Evolutionary conservation across 495 filamentous ascomycete species (phyloP).

Genomic region (Tuber umbilicatum): DNA sequence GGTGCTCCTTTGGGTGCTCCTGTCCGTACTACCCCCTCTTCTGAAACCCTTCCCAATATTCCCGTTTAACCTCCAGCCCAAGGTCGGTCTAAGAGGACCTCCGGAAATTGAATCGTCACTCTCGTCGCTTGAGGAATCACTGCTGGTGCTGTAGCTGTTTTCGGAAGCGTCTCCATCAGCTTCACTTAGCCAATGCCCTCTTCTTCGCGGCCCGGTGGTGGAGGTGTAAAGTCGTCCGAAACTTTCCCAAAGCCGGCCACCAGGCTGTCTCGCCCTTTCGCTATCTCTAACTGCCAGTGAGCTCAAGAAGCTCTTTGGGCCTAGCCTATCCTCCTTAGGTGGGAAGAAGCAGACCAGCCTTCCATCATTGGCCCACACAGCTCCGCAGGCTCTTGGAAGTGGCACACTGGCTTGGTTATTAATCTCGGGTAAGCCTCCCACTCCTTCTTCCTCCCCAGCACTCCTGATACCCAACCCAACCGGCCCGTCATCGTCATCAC

Average conservation of each 20-base stretch:
- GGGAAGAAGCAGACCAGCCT: slow-evolving; percentile 81
- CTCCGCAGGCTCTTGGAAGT: slow-evolving; percentile 65
- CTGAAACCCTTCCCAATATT: slow-evolving; percentile 26
- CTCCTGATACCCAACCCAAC: slow-evolving; percentile 46
- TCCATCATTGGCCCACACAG: slow-evolving; percentile 69
- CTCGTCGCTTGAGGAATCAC: slow-evolving; percentile 36
- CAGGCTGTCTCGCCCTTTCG: slow-evolving; percentile 55
- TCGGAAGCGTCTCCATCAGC: slow-evolving; percentile 51
- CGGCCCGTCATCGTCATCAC: slow-evolving; percentile 73
- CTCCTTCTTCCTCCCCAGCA: slow-evolving; percentile 43
- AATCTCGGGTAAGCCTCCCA: slow-evolving; percentile 48
- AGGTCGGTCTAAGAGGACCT: slow-evolving; percentile 24
- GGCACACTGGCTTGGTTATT: slow-evolving; percentile 73
- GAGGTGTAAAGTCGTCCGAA: slow-evolving; percentile 71
- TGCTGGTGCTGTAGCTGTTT: slow-evolving; percentile 37
- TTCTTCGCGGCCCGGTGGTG: slow-evolving; percentile 48
- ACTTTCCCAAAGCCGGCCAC: slow-evolving; percentile 60
- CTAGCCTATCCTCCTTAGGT: slow-evolving; percentile 58
- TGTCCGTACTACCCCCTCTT: slow-evolving; percentile 38
- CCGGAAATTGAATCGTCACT: slow-evolving; percentile 33
- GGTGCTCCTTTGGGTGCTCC: slow-evolving; percentile 40
- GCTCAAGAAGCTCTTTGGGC: slow-evolving; percentile 49
- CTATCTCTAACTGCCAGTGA: slow-evolving; percentile 56
- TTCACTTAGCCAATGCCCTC: slow-evolving; percentile 43
- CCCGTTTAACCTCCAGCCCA: slow-evolving; percentile 37